These are phyloP conservation scores for Lactarius indigo DNA, from an alignment of 768 basidiomycete species.

Conservation along the genomic window DNA sequence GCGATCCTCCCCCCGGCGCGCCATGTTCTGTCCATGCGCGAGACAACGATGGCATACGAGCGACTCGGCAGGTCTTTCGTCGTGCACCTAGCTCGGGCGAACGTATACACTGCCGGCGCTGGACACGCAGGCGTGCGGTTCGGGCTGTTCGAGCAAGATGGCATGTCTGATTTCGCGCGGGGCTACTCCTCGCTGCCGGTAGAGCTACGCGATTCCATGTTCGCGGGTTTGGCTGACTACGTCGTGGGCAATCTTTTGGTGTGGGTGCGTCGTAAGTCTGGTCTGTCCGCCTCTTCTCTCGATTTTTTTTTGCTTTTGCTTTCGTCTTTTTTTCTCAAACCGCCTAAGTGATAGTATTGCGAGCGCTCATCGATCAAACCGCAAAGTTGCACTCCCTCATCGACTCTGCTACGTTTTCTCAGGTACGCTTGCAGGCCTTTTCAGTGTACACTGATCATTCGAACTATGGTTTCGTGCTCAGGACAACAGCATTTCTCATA, in stretches of 20 bases:
- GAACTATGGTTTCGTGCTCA: neutral
- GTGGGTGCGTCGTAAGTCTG: constrained; percentile 6
- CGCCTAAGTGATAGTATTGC: neutral
- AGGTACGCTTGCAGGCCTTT: neutral
- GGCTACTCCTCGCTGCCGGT: neutral
- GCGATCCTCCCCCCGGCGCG: neutral
- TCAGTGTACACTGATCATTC: neutral
- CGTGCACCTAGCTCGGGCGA: constrained; percentile 6
- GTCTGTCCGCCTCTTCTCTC: neutral
- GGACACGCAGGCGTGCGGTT: neutral
- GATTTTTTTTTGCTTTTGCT: neutral
- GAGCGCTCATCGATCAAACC: neutral
- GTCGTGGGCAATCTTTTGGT: neutral
- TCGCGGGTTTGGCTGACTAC: constrained; percentile 6
- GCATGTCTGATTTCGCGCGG: constrained; percentile 2
- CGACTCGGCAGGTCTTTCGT: constrained; percentile 3
- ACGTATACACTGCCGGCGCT: neutral
- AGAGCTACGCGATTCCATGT: constrained; percentile 3
- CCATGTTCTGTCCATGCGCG: neutral
- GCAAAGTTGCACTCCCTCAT: constrained; percentile 4
- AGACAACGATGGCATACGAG: neutral
- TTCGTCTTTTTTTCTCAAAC: neutral
- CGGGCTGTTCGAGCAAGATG: neutral
- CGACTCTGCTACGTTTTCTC: constrained; percentile 6
- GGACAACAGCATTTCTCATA: constrained; percentile 1